Evolutionary conservation across 768 basidiomycete species (phyloP).

Genomic region (Pisolithus orientalis): DNA sequence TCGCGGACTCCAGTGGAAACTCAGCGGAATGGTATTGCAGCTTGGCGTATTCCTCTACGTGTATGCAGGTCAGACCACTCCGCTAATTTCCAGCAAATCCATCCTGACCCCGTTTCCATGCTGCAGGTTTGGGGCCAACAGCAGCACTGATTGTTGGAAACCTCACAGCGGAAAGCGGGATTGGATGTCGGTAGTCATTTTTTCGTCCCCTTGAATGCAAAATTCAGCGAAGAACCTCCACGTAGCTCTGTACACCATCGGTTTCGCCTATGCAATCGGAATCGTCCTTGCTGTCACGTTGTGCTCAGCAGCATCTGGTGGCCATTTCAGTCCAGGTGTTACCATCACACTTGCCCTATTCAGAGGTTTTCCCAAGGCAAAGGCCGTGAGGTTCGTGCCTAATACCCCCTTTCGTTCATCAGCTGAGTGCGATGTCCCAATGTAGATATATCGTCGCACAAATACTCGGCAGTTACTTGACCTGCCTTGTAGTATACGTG

Average conservation of each 20-base stretch:
- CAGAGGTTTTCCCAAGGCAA: slow-evolving; percentile 47
- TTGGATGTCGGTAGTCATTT: slow-evolving; percentile 41
- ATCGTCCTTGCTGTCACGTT: slow-evolving; percentile 53
- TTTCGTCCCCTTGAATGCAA: neutral
- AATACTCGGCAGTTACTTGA: slow-evolving; percentile 59
- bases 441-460: slow-evolving; percentile 63
- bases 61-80: slow-evolving; percentile 36
- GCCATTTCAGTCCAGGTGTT: slow-evolving; percentile 63
- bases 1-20: neutral
- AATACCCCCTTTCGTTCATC: slow-evolving; percentile 2
- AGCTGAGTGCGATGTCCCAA: neutral
- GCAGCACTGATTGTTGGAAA: slow-evolving; percentile 45
- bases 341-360: slow-evolving; percentile 47
- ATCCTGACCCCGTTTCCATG: neutral
- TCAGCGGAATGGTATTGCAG: slow-evolving; percentile 24
- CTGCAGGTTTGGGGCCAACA: slow-evolving; percentile 48
- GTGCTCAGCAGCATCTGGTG: slow-evolving; percentile 48
- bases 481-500: slow-evolving; percentile 51
- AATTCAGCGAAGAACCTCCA: neutral
- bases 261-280: slow-evolving; percentile 52
- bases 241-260: slow-evolving; percentile 51
- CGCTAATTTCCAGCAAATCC: neutral
- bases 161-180: slow-evolving; percentile 31
- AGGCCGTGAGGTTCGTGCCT: slow-evolving; percentile 42
- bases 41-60: slow-evolving; percentile 58